Base-by-base conservation (phyloP, 1,284 basidiomycete genomes). In the Mrakiaceae sp. region DNA sequence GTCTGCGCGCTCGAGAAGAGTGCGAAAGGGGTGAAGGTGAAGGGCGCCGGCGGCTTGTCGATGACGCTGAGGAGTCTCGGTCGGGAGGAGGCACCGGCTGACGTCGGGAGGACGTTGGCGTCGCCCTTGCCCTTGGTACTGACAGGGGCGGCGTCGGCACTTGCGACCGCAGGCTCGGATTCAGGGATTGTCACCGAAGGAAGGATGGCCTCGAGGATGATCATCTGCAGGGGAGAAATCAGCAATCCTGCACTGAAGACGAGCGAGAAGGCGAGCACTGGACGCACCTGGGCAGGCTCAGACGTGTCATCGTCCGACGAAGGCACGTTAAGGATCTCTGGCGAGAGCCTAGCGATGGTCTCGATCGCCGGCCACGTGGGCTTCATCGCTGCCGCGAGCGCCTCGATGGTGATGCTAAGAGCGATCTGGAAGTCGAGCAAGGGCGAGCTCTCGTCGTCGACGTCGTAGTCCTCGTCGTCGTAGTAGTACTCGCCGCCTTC, bases 21-120 rank as follows among this genome's bases (percentile, higher is more conserved):
- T 53, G 74, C 75, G 74, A 77, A 80, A 0, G 79, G 79, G 3
- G 78, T 78, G 72, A 79, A 80, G 60, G 79, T 78, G 69, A 80
- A 81, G 0, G 79, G 78, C 2, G 76, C 73, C 9, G 76, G 76
- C 3, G 77, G 72, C 68, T 75, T 76, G 67, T 78, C 75, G 48
- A 47, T 39, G n/a, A 63, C 54, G 51, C 56, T 64, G n/a, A 70
- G 56, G 69, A 74, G 60, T 67, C 70, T 58, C 72, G 70, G 46
- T 69, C 69, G 3, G 74, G 74, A 2, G 69, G 74, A 69, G 74
- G 73, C 46, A 70, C 72, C 67, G 71, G 74, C 8, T 72, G 74
- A 14, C 71, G 73, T 44, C 71, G 71, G 44, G 74, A 76, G 68
- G 72, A 73, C 14, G 69, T 70, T 0, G 71, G 72, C 1, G 70